phyloP scores from a whole-genome alignment of 768 basidiomycete genomes.

The Epithele typhae region DNA sequence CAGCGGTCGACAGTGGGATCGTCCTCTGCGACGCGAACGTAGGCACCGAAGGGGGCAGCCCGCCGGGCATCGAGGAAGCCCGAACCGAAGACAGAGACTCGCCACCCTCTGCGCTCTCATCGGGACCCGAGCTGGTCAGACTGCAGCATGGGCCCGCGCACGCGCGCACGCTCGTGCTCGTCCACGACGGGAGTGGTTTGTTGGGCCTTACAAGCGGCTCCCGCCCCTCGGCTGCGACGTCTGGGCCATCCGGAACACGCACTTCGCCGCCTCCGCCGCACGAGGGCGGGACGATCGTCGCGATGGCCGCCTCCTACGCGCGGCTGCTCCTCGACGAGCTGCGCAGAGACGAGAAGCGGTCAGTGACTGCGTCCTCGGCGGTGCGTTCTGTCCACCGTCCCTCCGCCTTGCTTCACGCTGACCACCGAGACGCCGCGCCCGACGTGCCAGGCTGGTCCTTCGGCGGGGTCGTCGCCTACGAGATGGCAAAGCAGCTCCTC shows the following conservation, averaged over 20 bases:
- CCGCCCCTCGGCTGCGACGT: conserved; percentile 44
- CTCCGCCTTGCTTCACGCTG: not conserved
- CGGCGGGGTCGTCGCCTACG: conserved; percentile 69
- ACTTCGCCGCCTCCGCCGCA: not conserved
- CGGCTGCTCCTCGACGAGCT: conserved; percentile 27
- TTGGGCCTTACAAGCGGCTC: conserved; percentile 41
- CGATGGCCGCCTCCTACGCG: conserved; percentile 16
- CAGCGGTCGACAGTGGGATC: not conserved
- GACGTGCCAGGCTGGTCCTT: conserved; percentile 82
- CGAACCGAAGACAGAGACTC: conserved; percentile 31
- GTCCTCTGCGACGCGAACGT: conserved; percentile 30
- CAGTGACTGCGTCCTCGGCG: conserved; percentile 49
- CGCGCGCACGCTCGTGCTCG: conserved; percentile 57
- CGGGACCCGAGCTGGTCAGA: not conserved
- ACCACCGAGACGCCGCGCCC: no score
- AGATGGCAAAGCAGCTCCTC: conserved; percentile 51
- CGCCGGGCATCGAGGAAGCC: not conserved
- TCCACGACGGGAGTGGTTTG: conserved; percentile 75
- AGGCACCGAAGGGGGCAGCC: not conserved
- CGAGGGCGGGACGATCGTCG: conserved; percentile 2
- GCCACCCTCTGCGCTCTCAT: not conserved
- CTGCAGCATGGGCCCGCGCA: conserved; percentile 5
- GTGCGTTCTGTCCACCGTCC: conserved; percentile 29
- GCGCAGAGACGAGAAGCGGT: conserved; percentile 13
- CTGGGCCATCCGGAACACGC: conserved; percentile 59